Base-by-base conservation (phyloP, 768 basidiomycete species). In the Dacryopinax spathularia region DNA sequence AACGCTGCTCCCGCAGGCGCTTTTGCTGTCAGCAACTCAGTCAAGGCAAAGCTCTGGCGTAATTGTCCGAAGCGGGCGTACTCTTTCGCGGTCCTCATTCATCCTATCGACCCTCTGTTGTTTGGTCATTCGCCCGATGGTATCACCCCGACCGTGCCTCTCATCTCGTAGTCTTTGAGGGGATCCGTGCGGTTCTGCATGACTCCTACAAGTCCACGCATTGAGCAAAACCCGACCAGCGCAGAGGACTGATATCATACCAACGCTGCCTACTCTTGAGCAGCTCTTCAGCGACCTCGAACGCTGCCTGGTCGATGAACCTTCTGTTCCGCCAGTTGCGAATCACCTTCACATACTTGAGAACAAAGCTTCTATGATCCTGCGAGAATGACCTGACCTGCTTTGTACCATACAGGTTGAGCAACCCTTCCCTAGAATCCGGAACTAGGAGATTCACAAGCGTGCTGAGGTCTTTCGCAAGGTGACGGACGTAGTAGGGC, bases 371-470 rank as follows among this genome's bases (percentile, higher is more conserved):
- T 34, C 36, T 20, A 31, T 36, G 6, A n/a, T 63, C 16, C 60
- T 15, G 29, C 33, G 34, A 63, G 5, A 41, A 41, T 41, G 35
- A 68, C 66, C 56, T 59, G 33, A 88, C 92, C 79, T 94, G 91
- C 71, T 85, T 89, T 1, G 91, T 86, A 72, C 89, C 91, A 70
- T 87, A 82, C 16, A 93, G 78, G 72, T 97, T 95, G 10, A 91
- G 84, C 25, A 94, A 78, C 0, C 93, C 93, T 68, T 89, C 86
- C 69, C 87, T 82, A n/a, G 87, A 89, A 64, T 86, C 82, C 2
- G 91, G 93, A 0, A 97, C 91, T n/a, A 94, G 89, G 34, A 79
- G 81, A 48, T 88, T 86, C 0, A 94, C 83, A 18, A 96, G 86
- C 65, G 84, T 84, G 12, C 73, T 77, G 27, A 97, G 77, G 72